phyloP scores from a whole-genome alignment of 192 early-diverging fungal species.

The Rhizophagus sp. region DNA sequence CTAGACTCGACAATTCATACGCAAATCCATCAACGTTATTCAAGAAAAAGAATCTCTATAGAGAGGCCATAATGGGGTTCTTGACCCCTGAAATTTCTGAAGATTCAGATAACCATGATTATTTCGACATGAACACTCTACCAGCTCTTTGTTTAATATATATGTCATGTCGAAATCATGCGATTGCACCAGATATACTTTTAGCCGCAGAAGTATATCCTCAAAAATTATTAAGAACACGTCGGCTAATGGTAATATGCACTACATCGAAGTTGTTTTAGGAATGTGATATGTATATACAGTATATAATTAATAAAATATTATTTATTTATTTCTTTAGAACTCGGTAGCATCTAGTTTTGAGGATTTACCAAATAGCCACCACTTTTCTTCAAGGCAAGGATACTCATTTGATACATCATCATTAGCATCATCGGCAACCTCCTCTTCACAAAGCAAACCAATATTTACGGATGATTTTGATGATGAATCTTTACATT shows the following conservation, averaged over 20 bases:
- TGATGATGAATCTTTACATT: background rate
- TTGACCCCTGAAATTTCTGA: conserved; percentile 17
- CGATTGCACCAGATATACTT: conserved; percentile 37
- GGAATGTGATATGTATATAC: background rate
- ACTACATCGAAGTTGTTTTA: background rate
- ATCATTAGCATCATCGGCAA: conserved; percentile 8
- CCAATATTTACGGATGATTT: background rate
- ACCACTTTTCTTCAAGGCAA: conserved; percentile 21
- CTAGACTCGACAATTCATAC: background rate
- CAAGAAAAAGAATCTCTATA: conserved; percentile 37
- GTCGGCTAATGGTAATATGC: conserved; percentile 34
- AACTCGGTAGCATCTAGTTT: conserved; percentile 34
- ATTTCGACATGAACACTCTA: conserved; percentile 35
- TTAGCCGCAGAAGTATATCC: conserved; percentile 43
- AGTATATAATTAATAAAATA: background rate
- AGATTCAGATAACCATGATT: background rate
- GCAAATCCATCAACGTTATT: background rate
- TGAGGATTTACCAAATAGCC: conserved; percentile 8
- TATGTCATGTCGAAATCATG: conserved; percentile 40
- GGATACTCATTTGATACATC: conserved; percentile 18
- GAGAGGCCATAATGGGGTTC: conserved; percentile 37
- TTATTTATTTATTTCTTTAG: conserved; percentile 21
- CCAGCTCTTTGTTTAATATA: conserved; percentile 42
- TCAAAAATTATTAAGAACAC: conserved; percentile 41
- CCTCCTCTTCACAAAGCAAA: background rate